phyloP scores from a whole-genome alignment of 352 stramenopile species.

The Stramenopiles sp. region DNA sequence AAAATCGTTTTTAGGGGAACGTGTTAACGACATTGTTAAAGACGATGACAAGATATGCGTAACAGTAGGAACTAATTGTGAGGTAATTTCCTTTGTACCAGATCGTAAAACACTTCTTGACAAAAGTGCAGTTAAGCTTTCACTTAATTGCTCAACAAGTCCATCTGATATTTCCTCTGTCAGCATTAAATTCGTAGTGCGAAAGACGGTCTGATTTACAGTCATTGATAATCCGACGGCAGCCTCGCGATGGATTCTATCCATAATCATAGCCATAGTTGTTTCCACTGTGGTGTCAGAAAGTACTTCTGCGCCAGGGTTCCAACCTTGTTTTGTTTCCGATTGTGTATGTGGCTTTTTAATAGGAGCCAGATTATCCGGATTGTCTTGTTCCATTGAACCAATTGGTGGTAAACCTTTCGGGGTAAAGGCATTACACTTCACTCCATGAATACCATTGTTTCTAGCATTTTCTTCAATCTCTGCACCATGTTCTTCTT shows the following conservation, averaged over 20 bases:
- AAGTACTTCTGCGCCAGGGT: not conserved
- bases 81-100: constrained; percentile 3
- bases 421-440: not conserved
- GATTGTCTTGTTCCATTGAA: not conserved
- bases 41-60: not conserved
- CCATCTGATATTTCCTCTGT: not conserved
- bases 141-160: not conserved
- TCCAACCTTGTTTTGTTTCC: not conserved
- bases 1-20: not conserved
- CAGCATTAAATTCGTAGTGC: not conserved
- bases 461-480: not conserved
- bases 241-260: not conserved
- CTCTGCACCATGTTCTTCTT: not conserved
- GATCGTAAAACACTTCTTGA: not conserved
- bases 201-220: not conserved
- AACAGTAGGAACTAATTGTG: not conserved
- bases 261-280: not conserved
- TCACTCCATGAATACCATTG: not conserved
- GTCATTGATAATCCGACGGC: not conserved
- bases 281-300: not conserved
- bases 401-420: not conserved
- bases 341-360: not conserved
- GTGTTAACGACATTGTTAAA: not conserved
- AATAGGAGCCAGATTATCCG: not conserved
- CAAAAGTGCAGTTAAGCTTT: not conserved